Conservation (phyloP, 805 yeast genomes). For the Starmerella sp. region DNA sequence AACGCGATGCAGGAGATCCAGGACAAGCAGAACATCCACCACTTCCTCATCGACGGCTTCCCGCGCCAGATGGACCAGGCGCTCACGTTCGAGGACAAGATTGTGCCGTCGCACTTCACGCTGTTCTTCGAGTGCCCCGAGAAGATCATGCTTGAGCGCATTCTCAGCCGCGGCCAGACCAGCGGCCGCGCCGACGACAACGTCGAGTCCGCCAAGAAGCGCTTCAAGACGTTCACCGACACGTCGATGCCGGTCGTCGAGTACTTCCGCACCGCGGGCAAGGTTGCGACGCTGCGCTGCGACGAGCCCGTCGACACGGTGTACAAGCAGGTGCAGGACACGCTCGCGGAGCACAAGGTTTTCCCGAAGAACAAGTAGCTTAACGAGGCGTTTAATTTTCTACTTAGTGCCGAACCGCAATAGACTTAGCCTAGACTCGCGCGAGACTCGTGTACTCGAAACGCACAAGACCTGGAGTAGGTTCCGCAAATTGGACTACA, state of each 20-base stretch:
- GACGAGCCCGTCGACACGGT: slow-evolving; percentile 73
- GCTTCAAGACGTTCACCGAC: slow-evolving; percentile 75
- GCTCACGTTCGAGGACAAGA: slow-evolving; percentile 69
- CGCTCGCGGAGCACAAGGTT: slow-evolving; percentile 38
- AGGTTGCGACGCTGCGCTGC: slow-evolving; percentile 70
- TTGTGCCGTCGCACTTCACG: slow-evolving; percentile 32
- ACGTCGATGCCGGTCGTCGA: slow-evolving; percentile 93
- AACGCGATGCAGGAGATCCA: slow-evolving; percentile 54
- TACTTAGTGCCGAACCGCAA: too few species aligned
- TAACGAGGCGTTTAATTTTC: background rate
- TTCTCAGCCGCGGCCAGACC: slow-evolving; percentile 85
- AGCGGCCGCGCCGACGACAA: slow-evolving; percentile 92
- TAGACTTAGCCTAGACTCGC: too few species aligned
- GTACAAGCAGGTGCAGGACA: slow-evolving; percentile 53
- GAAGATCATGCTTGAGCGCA: slow-evolving; percentile 74
- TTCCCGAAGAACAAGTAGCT: background rate
- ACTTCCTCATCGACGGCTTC: slow-evolving; percentile 87
- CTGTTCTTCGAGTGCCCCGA: slow-evolving; percentile 48
- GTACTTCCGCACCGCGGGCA: slow-evolving; percentile 56
- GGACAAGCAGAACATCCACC: slow-evolving; percentile 38
- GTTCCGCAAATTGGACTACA: too few species aligned
- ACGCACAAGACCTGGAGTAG: background rate
- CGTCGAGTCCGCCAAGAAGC: slow-evolving; percentile 76
- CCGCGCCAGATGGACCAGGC: slow-evolving; percentile 99
- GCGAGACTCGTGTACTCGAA: background rate